Evolutionary conservation across 257 asterid species (phyloP).

Genomic region (Verbena officinalis): DNA sequence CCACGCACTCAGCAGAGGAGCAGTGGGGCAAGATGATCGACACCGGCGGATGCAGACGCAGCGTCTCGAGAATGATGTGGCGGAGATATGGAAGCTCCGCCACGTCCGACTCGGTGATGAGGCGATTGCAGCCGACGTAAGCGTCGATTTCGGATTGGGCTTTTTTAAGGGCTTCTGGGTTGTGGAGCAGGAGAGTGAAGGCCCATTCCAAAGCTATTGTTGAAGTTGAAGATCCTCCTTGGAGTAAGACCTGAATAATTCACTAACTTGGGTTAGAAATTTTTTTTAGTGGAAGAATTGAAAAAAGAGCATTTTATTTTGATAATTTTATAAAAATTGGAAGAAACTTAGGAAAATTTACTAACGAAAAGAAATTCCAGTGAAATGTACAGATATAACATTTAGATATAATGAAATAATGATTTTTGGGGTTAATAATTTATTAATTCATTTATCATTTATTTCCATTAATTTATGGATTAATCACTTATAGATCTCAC

Average conservation of each 20-base stretch:
- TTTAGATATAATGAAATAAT: too few relatives aligned
- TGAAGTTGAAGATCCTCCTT: constrained; percentile 58
- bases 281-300: neutral
- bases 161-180: constrained; percentile 38
- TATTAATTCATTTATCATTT: too few relatives aligned
- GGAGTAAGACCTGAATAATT: constrained; percentile 45
- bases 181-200: constrained; percentile 44
- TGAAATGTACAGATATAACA: too few relatives aligned
- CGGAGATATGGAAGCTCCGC: constrained; percentile 48
- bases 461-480: too few relatives aligned
- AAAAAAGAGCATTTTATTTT: neutral
- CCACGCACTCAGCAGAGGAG: constrained; percentile 60
- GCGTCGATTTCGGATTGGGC: constrained; percentile 53
- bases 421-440: too few relatives aligned
- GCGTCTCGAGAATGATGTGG: constrained; percentile 53
- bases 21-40: constrained; percentile 73
- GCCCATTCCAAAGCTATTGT: constrained; percentile 60
- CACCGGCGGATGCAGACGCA: constrained; percentile 71
- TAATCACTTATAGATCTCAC: too few relatives aligned
- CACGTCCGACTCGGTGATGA: constrained; percentile 49
- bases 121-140: constrained; percentile 39
- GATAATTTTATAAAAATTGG: too few relatives aligned
- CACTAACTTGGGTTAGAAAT: neutral
- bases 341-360: too few relatives aligned
- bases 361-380: too few relatives aligned